These are phyloP conservation scores for Aspergillus hortae DNA, from an alignment of 2,329 filamentous ascomycete species.

Conservation along the genomic window DNA sequence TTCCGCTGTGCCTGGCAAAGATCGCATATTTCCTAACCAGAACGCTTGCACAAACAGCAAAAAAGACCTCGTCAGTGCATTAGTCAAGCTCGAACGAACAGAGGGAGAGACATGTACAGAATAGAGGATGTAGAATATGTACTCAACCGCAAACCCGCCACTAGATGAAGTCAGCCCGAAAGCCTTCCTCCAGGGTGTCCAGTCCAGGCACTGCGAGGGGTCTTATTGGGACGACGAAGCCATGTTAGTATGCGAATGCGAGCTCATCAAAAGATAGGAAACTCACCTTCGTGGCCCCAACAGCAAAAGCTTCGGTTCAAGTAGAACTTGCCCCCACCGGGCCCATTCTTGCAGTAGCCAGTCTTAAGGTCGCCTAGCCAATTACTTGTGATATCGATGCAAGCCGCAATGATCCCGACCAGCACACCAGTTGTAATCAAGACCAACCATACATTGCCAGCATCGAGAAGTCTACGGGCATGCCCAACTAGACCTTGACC, in stretches of 20 bases:
- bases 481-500: slow-evolving; percentile 70
- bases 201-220: slow-evolving; percentile 76
- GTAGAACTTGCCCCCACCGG: slow-evolving; percentile 83
- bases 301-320: slow-evolving; percentile 91
- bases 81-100: slow-evolving; percentile 8
- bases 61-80: slow-evolving; percentile 57
- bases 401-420: slow-evolving; percentile 79
- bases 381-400: slow-evolving; percentile 84
- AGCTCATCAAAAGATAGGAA: not conserved
- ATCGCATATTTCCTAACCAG: slow-evolving; percentile 80
- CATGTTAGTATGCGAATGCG: not conserved
- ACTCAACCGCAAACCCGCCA: slow-evolving; percentile 79
- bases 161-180: slow-evolving; percentile 62
- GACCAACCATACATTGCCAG: slow-evolving; percentile 87
- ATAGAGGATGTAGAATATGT: slow-evolving; percentile 79
- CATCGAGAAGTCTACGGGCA: slow-evolving; percentile 70
- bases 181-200: slow-evolving; percentile 79
- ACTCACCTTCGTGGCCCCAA: slow-evolving; percentile 71
- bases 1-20: slow-evolving; percentile 91
- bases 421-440: slow-evolving; percentile 80
- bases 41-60: slow-evolving; percentile 72
- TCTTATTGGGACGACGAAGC: slow-evolving; percentile 40
- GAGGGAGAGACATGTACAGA: slow-evolving; percentile 58
- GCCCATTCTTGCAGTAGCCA: slow-evolving; percentile 75
- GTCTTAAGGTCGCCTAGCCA: slow-evolving; percentile 93